Percentiles rank a stretch among this genome's conserved stretches.
phyloP scores from a whole-genome alignment of 805 yeast species.

The Nakazawaea peltata region DNA sequence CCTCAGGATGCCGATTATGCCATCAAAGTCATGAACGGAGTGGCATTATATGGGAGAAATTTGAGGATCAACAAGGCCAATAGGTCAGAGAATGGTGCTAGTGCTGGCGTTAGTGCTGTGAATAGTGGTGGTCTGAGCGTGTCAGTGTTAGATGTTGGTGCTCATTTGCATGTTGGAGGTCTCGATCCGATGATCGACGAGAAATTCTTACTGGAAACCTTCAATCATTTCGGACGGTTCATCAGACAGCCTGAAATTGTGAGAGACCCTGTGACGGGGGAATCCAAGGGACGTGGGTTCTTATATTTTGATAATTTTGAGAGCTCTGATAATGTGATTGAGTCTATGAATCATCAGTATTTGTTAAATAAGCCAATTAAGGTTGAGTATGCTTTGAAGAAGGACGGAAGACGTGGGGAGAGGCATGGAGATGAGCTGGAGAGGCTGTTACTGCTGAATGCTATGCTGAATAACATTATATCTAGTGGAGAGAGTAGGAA shows the following conservation, averaged over 20 bases:
- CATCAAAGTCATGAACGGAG: constrained; percentile 48
- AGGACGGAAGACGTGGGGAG: constrained; percentile 38
- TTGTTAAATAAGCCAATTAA: constrained; percentile 58
- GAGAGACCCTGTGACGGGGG: constrained; percentile 37
- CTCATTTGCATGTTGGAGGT: constrained; percentile 47
- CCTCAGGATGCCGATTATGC: constrained; percentile 66
- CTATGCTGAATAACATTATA: constrained; percentile 30
- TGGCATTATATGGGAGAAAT: constrained; percentile 51
- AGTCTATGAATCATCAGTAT: constrained; percentile 56
- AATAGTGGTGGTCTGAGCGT: no score
- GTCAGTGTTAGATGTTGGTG: constrained; percentile 32
- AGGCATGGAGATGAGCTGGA: constrained; percentile 79
- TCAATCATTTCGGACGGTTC: constrained; percentile 62
- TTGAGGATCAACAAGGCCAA: constrained; percentile 51
- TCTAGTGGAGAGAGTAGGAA: not conserved
- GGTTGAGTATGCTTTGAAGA: constrained; percentile 68
- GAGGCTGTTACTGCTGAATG: constrained; percentile 59
- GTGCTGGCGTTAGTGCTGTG: not conserved
- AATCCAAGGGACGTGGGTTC: constrained; percentile 58
- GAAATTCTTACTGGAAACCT: constrained; percentile 44
- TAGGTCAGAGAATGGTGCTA: constrained; percentile 17
- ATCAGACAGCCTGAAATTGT: constrained; percentile 40
- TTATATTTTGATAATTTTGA: constrained; percentile 57
- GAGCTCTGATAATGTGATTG: constrained; percentile 64
- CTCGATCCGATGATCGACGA: constrained; percentile 62